Base-by-base conservation (phyloP, 495 filamentous ascomycete genomes). In the Sabuloglossum arenarium region DNA sequence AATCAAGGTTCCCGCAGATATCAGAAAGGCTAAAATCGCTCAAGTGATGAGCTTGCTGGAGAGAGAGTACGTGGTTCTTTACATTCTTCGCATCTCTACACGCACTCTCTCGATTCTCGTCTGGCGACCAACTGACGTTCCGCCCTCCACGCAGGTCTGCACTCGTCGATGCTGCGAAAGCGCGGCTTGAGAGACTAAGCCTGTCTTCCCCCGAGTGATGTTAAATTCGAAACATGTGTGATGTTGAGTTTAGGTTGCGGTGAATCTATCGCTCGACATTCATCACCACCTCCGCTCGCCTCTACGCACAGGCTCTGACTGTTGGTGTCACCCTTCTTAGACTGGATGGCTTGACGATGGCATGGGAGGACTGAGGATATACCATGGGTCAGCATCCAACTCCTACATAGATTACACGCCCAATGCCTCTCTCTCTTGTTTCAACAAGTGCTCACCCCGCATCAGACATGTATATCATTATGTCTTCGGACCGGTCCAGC, bases 11-110 rank as follows among this genome's bases (percentile, higher is more conserved):
- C 82, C 84, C 8, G 71, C 79, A 49, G 78, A 81, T 45, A 68
- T 87, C 42, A 75, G 84, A 59, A 79, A 76, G 56, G 77, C 75
- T 27, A 85, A 82, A 70, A 66, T 85, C 58, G 70, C 71, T 16
- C 79, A 86, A 66, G 78, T 85, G 11, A 83, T 82, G 73, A 69
- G 68, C 55, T 72, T 87, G 66, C 71, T 88, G 59, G 82, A 86
- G 42, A 71, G 84, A 65, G 83, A 88, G 73, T 58, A 34, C 24
- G 43, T 55, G 9, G 14, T 19, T 43, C 30, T 27, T 32, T 29
- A 11, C 5, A 14, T 59, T n/a, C 31, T 57, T 30, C 10, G 29
- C n/a, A n/a, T n/a, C n/a, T n/a, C 46, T 30, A 19, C 28, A 6
- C n/a, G 12, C 6, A 6, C 23, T 9, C 12, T 53, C 25, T 53